phyloP scores from a whole-genome alignment of 805 yeast genomes.

The Danielozyma ontarioensis region DNA sequence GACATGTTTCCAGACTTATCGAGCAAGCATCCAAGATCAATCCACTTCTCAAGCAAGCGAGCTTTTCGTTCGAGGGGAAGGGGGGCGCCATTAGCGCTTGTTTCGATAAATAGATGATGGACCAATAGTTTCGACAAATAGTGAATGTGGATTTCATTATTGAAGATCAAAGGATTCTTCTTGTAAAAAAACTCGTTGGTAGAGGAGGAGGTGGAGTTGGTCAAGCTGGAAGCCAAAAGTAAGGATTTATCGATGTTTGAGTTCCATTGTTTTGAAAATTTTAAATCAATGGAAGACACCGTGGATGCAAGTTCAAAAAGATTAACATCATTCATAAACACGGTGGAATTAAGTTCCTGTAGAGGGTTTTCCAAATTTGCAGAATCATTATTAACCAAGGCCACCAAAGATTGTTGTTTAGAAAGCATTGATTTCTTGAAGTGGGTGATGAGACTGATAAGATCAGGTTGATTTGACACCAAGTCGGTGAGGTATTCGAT shows the following conservation, averaged over 20 bases:
- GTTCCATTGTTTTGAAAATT: constrained; percentile 67
- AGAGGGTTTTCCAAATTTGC: constrained; percentile 17
- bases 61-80: constrained; percentile 48
- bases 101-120: constrained; percentile 61
- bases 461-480: constrained; percentile 13
- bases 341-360: constrained; percentile 30
- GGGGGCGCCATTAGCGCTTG: constrained; percentile 15
- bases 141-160: constrained; percentile 61
- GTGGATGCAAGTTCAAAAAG: constrained; percentile 54
- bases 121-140: constrained; percentile 68
- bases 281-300: constrained; percentile 61
- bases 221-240: constrained; percentile 49
- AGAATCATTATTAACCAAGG: constrained; percentile 17
- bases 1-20: constrained; percentile 88
- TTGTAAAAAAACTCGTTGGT: constrained; percentile 35
- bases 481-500: constrained; percentile 45
- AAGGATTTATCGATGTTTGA: constrained; percentile 76
- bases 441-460: constrained; percentile 33
- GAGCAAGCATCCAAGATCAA: constrained; percentile 70
- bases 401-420: constrained; percentile 40
- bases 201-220: constrained; percentile 10
- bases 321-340: constrained; percentile 50
- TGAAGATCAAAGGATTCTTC: constrained; percentile 74
- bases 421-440: constrained; percentile 50
- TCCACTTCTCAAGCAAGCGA: constrained; percentile 72